phyloP scores from a whole-genome alignment of 2,329 filamentous ascomycete species.

The Gnomoniopsis sp. region DNA sequence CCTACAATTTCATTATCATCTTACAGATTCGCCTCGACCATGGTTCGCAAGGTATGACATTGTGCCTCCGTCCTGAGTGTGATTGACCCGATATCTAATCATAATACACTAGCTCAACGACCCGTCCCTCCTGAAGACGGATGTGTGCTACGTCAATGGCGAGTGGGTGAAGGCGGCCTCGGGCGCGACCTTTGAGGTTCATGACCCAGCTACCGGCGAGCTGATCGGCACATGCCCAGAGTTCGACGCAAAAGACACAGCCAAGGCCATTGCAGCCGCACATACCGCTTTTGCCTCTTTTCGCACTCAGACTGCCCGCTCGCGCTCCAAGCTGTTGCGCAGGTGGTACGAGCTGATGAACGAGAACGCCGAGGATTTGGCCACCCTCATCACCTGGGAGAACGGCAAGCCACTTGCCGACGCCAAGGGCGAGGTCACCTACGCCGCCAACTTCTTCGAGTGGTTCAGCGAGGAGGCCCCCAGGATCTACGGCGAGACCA shows the following conservation, averaged over 20 bases:
- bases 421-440: slow-evolving; percentile 67
- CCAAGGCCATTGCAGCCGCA: slow-evolving; percentile 81
- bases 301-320: slow-evolving; percentile 67
- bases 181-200: slow-evolving; percentile 87
- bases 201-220: slow-evolving; percentile 78
- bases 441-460: slow-evolving; percentile 73
- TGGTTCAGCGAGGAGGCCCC: slow-evolving; percentile 82
- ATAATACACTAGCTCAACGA: slow-evolving; percentile 63
- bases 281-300: slow-evolving; percentile 70
- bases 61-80: too few relatives aligned
- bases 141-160: slow-evolving; percentile 83
- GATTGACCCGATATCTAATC: background rate
- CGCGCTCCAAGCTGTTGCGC: slow-evolving; percentile 70
- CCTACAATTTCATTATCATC: slow-evolving; percentile 20
- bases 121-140: slow-evolving; percentile 76
- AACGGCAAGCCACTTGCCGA: slow-evolving; percentile 82
- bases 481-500: slow-evolving; percentile 69
- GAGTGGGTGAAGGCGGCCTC: slow-evolving; percentile 85
- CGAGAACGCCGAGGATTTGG: slow-evolving; percentile 76
- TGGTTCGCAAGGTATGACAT: slow-evolving; percentile 43
- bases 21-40: slow-evolving; percentile 38
- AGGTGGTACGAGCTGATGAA: slow-evolving; percentile 80
- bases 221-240: slow-evolving; percentile 83
- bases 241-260: slow-evolving; percentile 72
- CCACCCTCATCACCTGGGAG: slow-evolving; percentile 82